Evolutionary conservation across 139 green algal genomes (phyloP).

Genomic region (Micractinium sp.): DNA sequence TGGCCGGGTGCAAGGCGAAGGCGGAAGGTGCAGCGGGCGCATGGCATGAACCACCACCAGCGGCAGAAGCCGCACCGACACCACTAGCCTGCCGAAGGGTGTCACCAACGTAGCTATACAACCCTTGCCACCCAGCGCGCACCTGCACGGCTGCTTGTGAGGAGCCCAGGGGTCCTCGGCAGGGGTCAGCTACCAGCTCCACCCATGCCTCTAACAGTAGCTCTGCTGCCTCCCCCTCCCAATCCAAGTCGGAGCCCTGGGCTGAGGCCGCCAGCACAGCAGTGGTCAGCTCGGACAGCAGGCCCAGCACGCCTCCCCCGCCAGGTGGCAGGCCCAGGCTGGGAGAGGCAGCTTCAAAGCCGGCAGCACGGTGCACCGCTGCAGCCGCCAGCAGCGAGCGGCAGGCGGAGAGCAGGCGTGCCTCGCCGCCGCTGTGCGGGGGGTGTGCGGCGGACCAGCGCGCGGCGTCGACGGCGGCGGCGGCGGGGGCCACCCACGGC

Average conservation of each 20-base stretch:
- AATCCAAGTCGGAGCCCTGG: constrained; percentile 24
- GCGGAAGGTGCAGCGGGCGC: background rate
- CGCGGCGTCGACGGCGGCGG: constrained; percentile 45
- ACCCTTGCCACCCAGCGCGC: background rate
- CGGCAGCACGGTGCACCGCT: constrained; percentile 40
- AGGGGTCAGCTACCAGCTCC: constrained; percentile 39
- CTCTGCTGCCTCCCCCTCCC: constrained; percentile 58
- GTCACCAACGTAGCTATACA: no score
- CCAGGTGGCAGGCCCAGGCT: background rate
- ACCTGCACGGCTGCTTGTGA: background rate
- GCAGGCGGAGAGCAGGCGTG: constrained; percentile 76
- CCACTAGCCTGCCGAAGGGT: no score
- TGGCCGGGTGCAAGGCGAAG: background rate
- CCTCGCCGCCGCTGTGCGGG: constrained; percentile 47
- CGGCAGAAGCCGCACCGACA: no score
- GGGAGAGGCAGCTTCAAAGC: constrained; percentile 39
- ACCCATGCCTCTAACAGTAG: constrained; percentile 70
- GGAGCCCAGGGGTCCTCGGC: background rate
- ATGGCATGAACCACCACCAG: no score
- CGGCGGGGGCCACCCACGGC: constrained; percentile 49
- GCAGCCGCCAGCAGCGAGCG: constrained; percentile 48
- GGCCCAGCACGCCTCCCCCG: constrained; percentile 44
- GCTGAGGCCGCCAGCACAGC: constrained; percentile 49
- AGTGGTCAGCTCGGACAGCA: constrained; percentile 57
- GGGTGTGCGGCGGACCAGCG: constrained; percentile 28